Conservation (phyloP, 257 asterid genomes). For the Solanum bulbocastanum region DNA sequence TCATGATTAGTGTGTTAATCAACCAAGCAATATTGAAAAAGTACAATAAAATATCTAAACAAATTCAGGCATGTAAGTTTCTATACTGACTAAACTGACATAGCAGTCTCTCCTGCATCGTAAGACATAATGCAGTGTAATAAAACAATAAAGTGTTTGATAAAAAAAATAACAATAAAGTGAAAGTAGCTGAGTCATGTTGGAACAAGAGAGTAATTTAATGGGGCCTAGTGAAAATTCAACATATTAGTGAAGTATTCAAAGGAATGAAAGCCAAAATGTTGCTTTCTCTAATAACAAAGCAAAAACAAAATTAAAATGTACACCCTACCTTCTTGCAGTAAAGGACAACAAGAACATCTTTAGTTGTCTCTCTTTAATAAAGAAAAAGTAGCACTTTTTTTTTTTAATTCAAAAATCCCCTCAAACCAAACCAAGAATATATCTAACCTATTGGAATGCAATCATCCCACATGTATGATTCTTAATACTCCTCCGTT, state of each 20-base stretch:
- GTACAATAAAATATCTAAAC: not conserved
- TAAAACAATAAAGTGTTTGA: not conserved
- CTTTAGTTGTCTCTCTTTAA: conserved; percentile 52
- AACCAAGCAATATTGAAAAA: not conserved
- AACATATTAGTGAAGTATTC: conserved; percentile 1
- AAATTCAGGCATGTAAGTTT: not conserved
- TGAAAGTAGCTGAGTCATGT: not conserved
- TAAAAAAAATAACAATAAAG: not conserved
- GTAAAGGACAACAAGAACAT: conserved; percentile 41
- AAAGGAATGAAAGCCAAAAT: conserved; percentile 17
- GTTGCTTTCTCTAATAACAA: conserved; percentile 26
- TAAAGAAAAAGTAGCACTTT: conserved; percentile 39
- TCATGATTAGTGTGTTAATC: not conserved
- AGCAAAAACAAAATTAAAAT: conserved; percentile 13
- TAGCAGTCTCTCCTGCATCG: not conserved
- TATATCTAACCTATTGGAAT: not conserved
- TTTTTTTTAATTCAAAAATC: conserved; percentile 38
- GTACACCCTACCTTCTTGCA: conserved; percentile 2
- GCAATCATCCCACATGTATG: not conserved
- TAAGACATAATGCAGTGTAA: not conserved
- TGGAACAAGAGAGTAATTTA: not conserved
- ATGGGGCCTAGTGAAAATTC: conserved; percentile 1
- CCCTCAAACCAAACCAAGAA: conserved; percentile 2
- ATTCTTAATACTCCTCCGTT: not conserved
- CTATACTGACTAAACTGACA: not conserved